Percentiles rank a stretch among this genome's conserved stretches.
Conservation (phyloP, 371 early-diverging fungal species). For the Nematocida parisii region DNA sequence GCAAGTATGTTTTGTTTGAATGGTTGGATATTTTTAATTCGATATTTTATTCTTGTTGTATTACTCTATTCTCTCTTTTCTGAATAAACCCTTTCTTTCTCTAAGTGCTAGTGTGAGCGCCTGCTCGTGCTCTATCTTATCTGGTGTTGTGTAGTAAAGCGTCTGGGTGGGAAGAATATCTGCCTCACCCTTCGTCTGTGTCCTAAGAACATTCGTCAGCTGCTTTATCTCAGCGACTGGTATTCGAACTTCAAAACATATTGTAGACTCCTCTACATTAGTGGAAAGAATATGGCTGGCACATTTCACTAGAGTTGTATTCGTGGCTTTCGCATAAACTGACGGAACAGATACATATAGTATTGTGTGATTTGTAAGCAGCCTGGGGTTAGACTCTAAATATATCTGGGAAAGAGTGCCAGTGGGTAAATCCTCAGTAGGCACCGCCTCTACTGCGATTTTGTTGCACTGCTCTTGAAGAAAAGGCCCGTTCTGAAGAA, state of each 20-base stretch:
- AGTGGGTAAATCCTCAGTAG: background rate
- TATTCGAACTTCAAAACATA: background rate
- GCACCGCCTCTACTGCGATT: background rate
- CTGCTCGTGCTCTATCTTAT: constrained; percentile 21
- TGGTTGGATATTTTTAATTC: no score
- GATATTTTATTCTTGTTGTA: no score
- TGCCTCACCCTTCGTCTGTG: constrained; percentile 36
- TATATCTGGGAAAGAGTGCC: constrained; percentile 30
- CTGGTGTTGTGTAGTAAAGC: constrained; percentile 12
- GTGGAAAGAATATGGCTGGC: constrained; percentile 11
- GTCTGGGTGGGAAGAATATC: constrained; percentile 4
- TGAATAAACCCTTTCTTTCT: constrained; percentile 42
- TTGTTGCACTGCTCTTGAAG: constrained; percentile 9
- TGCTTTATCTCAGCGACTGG: constrained; percentile 35
- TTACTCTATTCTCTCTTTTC: constrained; percentile 33
- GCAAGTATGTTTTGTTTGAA: no score
- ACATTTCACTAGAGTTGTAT: background rate
- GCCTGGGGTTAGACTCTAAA: constrained; percentile 12
- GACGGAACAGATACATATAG: constrained; percentile 9
- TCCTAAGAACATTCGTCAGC: constrained; percentile 1
- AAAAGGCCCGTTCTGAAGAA: constrained; percentile 47
- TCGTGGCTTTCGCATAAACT: constrained; percentile 3
- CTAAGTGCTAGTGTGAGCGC: constrained; percentile 3
- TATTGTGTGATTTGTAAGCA: constrained; percentile 28
- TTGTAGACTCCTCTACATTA: background rate